Base-by-base conservation (phyloP, 116 monocot species). In the Iris pallida region DNA sequence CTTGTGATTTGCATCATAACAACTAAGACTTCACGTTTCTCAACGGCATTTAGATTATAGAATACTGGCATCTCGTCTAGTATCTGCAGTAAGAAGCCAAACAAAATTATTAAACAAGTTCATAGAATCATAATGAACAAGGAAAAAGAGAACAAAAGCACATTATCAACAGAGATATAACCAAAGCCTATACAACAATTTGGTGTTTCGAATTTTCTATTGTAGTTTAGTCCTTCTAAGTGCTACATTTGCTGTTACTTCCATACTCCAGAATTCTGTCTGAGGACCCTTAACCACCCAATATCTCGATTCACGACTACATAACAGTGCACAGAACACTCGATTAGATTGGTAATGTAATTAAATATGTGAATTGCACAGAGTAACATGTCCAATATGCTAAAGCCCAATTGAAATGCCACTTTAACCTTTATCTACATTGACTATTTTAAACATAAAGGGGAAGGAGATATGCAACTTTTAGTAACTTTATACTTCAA, bases 1-100 rank as follows among this genome's bases (percentile, higher is more conserved):
- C 90, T 86, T 73, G 90, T 76, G 17, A 93, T 88, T 90, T 99
- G 98, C 80, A 99, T 59, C 30, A 93, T 69, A 16, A 88, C 93
- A 68, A 99, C 74, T 68, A 99, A 77, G 4, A 99, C 88, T 81
- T 99, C 98, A 76, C 98, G 90, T 68, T 99, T 99, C 54, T 99
- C 98, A 80, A 86, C 71, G 46, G 88, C 78, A 88, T 77, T 99
- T 54, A 99, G 73, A 68, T 99, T 99, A 74, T 99, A 93, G 68
- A 93, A 90, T 17, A 99, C 98, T 16, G 98, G 98, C 90, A 99
- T 93, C 81, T 99, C 98, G 71, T 99, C 98, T 45, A 99, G 73
- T 78, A 99, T 99, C 98, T 99, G 82, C 20, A 79, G 58, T 51
- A 53, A 9, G 9, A 71, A 69, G 65, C 47, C 43, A 44, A 47